phyloP scores from a whole-genome alignment of 1,284 basidiomycete genomes.

The Irpex sp. region DNA sequence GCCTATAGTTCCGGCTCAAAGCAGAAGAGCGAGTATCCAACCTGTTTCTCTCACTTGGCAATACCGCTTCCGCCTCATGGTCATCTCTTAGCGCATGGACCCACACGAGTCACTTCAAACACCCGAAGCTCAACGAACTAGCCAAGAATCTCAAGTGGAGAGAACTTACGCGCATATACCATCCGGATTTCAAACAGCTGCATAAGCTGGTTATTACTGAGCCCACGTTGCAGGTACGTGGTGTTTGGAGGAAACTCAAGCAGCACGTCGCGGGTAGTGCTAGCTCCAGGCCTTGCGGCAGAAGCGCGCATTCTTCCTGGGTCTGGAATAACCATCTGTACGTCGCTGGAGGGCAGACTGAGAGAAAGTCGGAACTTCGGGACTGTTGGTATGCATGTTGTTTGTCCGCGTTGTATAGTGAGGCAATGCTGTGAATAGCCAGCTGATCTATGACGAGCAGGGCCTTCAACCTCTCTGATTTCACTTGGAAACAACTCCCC shows the following conservation, averaged over 20 bases:
- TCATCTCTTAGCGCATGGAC: background rate
- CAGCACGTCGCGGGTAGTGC: background rate
- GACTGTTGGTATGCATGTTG: constrained; percentile 2
- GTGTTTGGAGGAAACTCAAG: constrained; percentile 8
- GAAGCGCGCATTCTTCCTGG: constrained; percentile 1
- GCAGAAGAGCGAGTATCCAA: background rate
- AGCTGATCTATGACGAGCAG: too few relatives aligned
- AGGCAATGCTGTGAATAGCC: too few relatives aligned
- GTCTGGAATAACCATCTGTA: constrained; percentile 12
- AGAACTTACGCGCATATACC: background rate
- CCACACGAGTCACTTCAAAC: background rate
- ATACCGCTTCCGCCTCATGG: background rate
- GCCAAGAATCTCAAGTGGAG: background rate
- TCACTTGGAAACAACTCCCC: too few relatives aligned
- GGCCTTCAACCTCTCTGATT: too few relatives aligned
- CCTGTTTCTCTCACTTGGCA: constrained; percentile 1
- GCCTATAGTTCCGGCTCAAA: background rate
- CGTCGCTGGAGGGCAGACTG: constrained; percentile 10
- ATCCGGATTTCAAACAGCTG: constrained; percentile 6
- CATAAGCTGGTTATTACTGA: background rate
- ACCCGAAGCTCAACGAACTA: background rate
- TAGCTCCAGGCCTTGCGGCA: background rate
- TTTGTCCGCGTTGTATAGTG: too few relatives aligned
- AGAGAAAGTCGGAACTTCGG: constrained; percentile 2
- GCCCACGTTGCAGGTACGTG: constrained; percentile 9